Base-by-base conservation (phyloP, 345 rosid genomes). In the Arabis hirsuta region DNA sequence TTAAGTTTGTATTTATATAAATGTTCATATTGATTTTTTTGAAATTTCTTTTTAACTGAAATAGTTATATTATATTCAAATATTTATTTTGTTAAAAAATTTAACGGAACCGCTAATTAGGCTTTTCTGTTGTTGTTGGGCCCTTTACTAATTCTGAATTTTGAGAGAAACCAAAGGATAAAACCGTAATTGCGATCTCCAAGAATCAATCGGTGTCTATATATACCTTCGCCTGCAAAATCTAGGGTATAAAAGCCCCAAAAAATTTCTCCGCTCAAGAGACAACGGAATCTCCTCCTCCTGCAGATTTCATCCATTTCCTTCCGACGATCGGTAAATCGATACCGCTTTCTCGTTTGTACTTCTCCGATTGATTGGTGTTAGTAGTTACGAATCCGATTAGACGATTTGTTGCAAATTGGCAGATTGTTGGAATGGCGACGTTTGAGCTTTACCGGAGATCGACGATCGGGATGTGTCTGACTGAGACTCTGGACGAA, bases 401-500 rank as follows among this genome's bases (percentile, higher is more conserved):
- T 73, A n/a, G 24, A 16, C 3, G 20, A 57, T 61, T 52, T 50
- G 47, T 20, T 62, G 41, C 60, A 29, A 31, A 41, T 32, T 8
- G 22, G 14, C 48, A 62, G 58, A 52, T 54, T 78, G 79, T 83
- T 82, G 75, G 78, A 72, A 95, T 90, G 99, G 96, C 91, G 79
- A 90, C 99, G 79, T 92, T 95, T 79, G 98, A 95, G 89, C 84
- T 95, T 27, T 95, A 95, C 76, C 82, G 99, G 78, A 83, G 96
- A 67, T 95, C 99, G 65, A 88, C 99, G 65, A 90, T 95, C 68
- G 98, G 97, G 41, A 92, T 90, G 98, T 95, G 99, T 77, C 62
- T 95, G 84, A 95, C 97, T 44, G 98, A 95, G 83, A 87, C 96
- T 9, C 78, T 95, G 34, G 98, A 95, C 24, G 99, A 91, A 85